phyloP scores from a whole-genome alignment of 73 alveolate genomes.

The Tetrahymena thermophila region DNA sequence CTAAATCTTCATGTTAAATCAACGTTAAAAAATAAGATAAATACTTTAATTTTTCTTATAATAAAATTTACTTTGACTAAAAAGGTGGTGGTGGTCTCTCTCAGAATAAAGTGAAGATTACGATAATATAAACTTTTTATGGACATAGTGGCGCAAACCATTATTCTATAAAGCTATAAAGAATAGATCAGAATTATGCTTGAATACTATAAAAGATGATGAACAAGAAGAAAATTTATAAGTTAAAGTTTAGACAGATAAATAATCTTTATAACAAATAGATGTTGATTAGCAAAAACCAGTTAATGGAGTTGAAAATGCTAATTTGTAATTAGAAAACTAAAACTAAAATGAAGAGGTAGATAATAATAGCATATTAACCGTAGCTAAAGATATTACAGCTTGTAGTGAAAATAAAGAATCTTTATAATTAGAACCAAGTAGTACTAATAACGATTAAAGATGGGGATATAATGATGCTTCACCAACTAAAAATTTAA shows the following conservation, averaged over 20 bases:
- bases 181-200: background rate
- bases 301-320: background rate
- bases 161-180: background rate
- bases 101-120: background rate
- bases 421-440: background rate
- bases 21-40: no score
- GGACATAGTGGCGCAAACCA: background rate
- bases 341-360: background rate
- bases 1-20: no score
- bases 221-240: background rate
- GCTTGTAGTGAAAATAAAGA: no score
- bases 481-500: background rate
- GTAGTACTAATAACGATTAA: background rate
- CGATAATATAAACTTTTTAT: background rate
- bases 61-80: background rate
- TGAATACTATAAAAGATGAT: background rate
- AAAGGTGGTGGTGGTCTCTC: background rate
- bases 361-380: background rate
- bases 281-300: background rate
- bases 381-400: background rate
- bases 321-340: background rate
- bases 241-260: background rate
- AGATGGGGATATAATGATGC: background rate
- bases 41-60: no score
- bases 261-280: background rate